Conservation (phyloP, 1,139 yeast species). For the Pichia sp. region DNA sequence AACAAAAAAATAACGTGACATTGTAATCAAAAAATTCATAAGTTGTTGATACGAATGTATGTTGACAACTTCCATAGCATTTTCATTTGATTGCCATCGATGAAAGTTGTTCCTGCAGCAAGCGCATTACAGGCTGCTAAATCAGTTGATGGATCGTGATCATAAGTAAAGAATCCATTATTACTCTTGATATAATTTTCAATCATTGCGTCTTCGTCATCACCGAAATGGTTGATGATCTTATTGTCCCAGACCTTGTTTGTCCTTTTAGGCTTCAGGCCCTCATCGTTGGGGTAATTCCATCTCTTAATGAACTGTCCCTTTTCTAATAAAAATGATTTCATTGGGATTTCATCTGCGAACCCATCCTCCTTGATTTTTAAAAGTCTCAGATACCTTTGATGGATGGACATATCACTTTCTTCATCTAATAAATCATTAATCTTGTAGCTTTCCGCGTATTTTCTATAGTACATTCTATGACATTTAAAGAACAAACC, state of each 20-base stretch:
- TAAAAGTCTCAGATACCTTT: not conserved
- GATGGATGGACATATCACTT: too few relatives aligned
- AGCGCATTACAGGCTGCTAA: too few relatives aligned
- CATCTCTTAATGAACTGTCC: not conserved
- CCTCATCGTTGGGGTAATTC: not conserved
- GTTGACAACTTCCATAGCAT: constrained; percentile 2
- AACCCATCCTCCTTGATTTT: not conserved
- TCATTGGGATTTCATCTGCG: not conserved
- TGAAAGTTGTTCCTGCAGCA: too few relatives aligned
- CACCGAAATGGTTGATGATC: not conserved
- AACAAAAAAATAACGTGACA: too few relatives aligned
- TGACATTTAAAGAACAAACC: too few relatives aligned
- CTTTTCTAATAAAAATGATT: too few relatives aligned
- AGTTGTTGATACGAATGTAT: not conserved
- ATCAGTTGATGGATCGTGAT: not conserved
- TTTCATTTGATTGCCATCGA: constrained; percentile 3
- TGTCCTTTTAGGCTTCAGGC: not conserved
- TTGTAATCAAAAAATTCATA: not conserved
- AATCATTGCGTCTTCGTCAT: not conserved
- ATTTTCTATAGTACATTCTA: too few relatives aligned
- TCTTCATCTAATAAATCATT: too few relatives aligned
- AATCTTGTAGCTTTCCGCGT: too few relatives aligned
- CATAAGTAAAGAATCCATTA: not conserved
- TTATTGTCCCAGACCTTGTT: constrained; percentile 2
- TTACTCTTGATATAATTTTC: constrained; percentile 1